These are phyloP conservation scores for Skeletonema marinoi DNA, from an alignment of 108 stramenopile genomes.

Conservation along the genomic window DNA sequence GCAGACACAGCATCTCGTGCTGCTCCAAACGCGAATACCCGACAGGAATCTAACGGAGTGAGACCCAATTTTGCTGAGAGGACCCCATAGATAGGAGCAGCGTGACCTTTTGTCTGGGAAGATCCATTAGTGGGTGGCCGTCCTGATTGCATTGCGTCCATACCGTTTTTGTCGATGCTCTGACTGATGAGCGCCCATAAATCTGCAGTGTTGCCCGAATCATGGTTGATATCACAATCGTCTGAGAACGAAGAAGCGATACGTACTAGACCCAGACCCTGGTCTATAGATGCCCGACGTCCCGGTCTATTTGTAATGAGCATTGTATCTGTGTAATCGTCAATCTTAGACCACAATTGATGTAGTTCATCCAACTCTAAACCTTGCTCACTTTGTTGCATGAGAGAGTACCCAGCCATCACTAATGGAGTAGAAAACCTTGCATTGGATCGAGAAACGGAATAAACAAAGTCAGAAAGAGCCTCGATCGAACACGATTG, in stretches of 20 bases:
- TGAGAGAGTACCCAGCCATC: conserved; percentile 55
- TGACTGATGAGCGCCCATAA: conserved; percentile 17
- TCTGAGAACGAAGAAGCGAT: conserved; percentile 59
- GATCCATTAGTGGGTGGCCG: conserved; percentile 5
- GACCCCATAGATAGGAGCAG: conserved; percentile 67
- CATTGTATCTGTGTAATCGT: conserved; percentile 54
- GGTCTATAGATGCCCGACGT: conserved; percentile 77
- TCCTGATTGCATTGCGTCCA: not conserved
- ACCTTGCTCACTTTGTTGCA: conserved; percentile 7
- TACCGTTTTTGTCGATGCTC: conserved; percentile 9
- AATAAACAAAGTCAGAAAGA: conserved; percentile 54
- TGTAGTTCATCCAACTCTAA: conserved; percentile 4
- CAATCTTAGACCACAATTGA: conserved; percentile 49
- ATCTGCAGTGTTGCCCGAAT: not conserved
- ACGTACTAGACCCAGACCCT: conserved; percentile 75
- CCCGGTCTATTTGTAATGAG: conserved; percentile 66
- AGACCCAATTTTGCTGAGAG: conserved; percentile 47
- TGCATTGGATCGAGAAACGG: conserved; percentile 64
- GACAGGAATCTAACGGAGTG: conserved; percentile 47
- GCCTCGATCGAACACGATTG: conserved; percentile 29
- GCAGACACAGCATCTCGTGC: conserved; percentile 84
- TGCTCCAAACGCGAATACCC: conserved; percentile 69
- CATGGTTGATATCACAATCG: conserved; percentile 1
- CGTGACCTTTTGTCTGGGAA: conserved; percentile 37
- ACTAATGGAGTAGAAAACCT: conserved; percentile 66